phyloP scores from a whole-genome alignment of 1,139 yeast genomes.

The Eremothecium sinecaudum region DNA sequence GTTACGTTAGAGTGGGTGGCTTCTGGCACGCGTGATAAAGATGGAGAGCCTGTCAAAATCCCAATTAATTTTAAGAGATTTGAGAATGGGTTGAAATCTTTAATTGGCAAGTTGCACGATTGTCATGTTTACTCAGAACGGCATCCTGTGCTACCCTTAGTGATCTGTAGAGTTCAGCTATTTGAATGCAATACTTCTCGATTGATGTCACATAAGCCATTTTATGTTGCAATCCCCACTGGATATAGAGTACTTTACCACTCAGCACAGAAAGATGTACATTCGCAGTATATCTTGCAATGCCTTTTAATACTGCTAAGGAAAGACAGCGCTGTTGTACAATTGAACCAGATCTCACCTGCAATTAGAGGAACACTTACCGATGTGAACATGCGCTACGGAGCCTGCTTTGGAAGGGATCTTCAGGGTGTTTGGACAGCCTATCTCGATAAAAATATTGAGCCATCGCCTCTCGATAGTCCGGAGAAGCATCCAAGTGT shows the following conservation, averaged over 20 bases:
- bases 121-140: conserved; percentile 58
- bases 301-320: not conserved
- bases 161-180: conserved; percentile 56
- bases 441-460: conserved; percentile 58
- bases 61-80: conserved; percentile 36
- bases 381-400: not conserved
- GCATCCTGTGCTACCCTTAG: conserved; percentile 53
- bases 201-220: conserved; percentile 32
- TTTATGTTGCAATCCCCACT: conserved; percentile 55
- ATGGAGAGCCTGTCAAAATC: conserved; percentile 32
- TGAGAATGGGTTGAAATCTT: conserved; percentile 39
- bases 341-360: not conserved
- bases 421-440: conserved; percentile 61
- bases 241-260: conserved; percentile 63
- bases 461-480: conserved; percentile 48
- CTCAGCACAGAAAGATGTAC: conserved; percentile 41
- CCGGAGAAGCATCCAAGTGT: conserved; percentile 20
- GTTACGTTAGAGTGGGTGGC: conserved; percentile 46
- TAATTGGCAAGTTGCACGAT: conserved; percentile 42
- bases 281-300: conserved; percentile 48
- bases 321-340: not conserved
- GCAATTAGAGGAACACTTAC: not conserved
- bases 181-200: conserved; percentile 39
- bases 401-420: conserved; percentile 24
- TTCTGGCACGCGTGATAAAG: conserved; percentile 42